A percentile compares a stretch with the other conserved stretches of the same genome.
Evolutionary conservation across 176 grass and related monocot species (phyloP).

Genomic region (Oryza meyeriana): DNA sequence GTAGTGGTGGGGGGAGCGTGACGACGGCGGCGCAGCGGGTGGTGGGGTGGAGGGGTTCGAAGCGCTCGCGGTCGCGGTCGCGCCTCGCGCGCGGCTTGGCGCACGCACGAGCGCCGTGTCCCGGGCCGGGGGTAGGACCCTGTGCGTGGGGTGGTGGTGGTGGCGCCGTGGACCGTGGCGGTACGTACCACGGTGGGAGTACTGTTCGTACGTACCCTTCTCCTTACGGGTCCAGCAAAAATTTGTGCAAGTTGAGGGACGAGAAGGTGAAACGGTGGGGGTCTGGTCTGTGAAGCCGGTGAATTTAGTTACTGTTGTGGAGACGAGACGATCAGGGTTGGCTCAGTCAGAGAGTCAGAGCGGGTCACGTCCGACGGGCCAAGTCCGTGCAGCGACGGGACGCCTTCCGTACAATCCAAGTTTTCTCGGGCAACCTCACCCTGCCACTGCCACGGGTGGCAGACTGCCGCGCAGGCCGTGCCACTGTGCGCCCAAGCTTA

Average conservation of each 20-base stretch:
- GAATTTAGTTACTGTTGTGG: too few species aligned
- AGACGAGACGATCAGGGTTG: not conserved
- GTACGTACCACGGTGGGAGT: too few species aligned
- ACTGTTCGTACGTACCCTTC: too few species aligned
- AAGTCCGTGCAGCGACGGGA: constrained; percentile 34
- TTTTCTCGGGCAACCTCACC: not conserved
- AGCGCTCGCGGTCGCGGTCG: too few species aligned
- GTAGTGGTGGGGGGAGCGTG: not conserved
- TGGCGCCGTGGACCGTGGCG: too few species aligned
- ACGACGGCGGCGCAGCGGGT: not conserved
- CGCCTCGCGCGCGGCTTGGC: too few species aligned
- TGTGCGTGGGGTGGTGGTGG: too few species aligned
- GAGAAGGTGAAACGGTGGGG: not conserved
- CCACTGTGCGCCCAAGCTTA: not conserved
- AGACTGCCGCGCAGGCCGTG: not conserved
- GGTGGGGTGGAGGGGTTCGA: too few species aligned
- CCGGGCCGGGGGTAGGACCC: too few species aligned
- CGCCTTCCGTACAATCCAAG: constrained; percentile 15
- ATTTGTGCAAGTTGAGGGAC: not conserved
- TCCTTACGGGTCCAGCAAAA: not conserved
- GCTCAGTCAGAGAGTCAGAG: not conserved
- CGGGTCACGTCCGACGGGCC: not conserved
- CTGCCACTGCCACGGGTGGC: not conserved
- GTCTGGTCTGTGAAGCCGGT: too few species aligned
- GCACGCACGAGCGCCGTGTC: too few species aligned